Base-by-base conservation (phyloP, 495 filamentous ascomycete species). In the Podospora didyma region DNA sequence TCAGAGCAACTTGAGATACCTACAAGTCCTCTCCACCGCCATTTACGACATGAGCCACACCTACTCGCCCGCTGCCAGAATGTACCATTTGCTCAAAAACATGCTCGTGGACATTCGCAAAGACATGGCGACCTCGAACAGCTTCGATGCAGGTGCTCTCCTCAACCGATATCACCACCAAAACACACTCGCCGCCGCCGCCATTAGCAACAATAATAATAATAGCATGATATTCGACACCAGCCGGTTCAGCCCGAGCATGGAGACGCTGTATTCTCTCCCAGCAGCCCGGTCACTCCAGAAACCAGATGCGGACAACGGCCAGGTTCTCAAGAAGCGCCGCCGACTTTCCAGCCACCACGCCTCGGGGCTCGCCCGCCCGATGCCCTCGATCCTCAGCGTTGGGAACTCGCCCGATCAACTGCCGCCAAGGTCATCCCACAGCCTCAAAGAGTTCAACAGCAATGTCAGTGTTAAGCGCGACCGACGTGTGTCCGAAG, bases 21-120 rank as follows among this genome's bases (percentile, higher is more conserved):
- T 75, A n/a, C 66, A 73, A 48, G 66, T 72, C 1, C 44, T 75
- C 1, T 64, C 62, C 0, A 53, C 62, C 3, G 62, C 77, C 53
- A 75, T 81, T 53, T 75, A 74, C 51, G 74, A 76, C 59, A 69
- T 74, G 68, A 69, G 69, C 52, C 65, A 69, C 19, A 59, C 66
- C 17, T 75, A 74, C 53, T 69, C 75, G 28, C 71, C 71, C 9
- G 72, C 69, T 2, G 63, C 63, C 6, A 57, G 63, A 19, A 70
- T 71, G 68, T 64, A 69, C 20, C 61, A 62, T 14, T 62, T 73
- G 17, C 63, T 74, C 17, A 72, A 70, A 45, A 56, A 63, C 45
- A 62, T 69, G 55, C 56, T 73, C 14, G 51, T 62, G n/a, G 66
- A 73, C n/a, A 67, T 75, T 6, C 64, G 62, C 19, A 61, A 57